Conservation (phyloP, 2,329 filamentous ascomycete species). For the Domatiomyces globalis region DNA sequence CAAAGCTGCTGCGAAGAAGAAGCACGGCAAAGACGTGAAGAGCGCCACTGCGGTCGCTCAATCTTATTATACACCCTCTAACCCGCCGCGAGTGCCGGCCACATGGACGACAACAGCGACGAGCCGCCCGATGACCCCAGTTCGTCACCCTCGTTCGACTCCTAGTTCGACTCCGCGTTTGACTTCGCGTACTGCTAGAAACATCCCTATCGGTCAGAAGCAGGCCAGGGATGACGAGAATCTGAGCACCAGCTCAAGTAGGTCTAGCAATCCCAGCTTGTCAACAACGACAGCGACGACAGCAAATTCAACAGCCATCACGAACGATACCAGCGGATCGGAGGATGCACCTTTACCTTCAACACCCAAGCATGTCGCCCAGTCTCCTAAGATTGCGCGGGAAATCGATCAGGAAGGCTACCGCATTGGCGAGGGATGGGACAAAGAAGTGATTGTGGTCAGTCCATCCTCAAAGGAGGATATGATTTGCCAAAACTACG, state of each 20-base stretch:
- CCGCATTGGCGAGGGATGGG: not conserved
- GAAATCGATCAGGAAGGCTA: not conserved
- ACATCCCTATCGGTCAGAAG: not conserved
- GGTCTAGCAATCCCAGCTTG: not conserved
- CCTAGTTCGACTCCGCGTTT: not conserved
- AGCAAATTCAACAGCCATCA: not conserved
- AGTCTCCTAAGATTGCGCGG: not conserved
- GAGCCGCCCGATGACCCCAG: not conserved
- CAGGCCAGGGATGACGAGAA: not conserved
- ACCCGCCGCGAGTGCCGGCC: not conserved
- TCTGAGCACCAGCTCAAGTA: not conserved
- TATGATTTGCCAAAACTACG: not conserved
- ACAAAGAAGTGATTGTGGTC: not conserved
- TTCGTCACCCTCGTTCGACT: not conserved
- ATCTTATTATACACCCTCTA: not conserved
- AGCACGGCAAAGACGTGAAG: not conserved
- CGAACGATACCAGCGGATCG: not conserved
- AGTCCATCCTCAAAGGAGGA: not conserved
- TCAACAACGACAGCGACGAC: not conserved
- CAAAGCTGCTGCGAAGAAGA: not conserved
- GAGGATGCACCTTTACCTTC: not conserved
- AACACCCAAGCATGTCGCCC: not conserved
- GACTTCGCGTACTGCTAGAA: not conserved
- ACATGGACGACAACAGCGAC: not conserved
- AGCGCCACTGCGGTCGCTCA: not conserved